These are phyloP conservation scores for Ormosia emarginata DNA, from an alignment of 306 rosid genomes.

Conservation along the genomic window DNA sequence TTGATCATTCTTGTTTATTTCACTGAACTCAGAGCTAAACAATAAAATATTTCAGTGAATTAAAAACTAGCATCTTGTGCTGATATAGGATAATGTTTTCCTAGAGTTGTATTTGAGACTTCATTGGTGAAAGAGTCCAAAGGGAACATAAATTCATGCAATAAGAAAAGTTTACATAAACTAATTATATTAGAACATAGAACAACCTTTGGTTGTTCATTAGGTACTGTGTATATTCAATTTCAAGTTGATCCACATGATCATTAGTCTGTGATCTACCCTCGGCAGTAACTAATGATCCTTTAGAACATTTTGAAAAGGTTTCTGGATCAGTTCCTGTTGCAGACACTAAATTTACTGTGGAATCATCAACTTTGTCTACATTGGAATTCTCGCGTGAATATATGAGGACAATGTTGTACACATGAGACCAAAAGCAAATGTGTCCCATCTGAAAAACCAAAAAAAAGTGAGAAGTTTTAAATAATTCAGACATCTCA, in stretches of 20 bases:
- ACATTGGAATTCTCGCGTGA: constrained; percentile 10
- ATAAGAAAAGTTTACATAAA: background rate
- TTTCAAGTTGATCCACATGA: constrained; percentile 29
- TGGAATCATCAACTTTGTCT: constrained; percentile 17
- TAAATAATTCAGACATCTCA: background rate
- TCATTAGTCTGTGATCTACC: background rate
- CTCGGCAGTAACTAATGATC: background rate
- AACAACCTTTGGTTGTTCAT: constrained; percentile 17
- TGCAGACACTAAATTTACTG: background rate
- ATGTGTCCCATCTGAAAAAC: constrained; percentile 26
- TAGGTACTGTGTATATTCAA: constrained; percentile 10
- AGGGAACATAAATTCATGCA: background rate
- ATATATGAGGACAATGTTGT: constrained; percentile 35
- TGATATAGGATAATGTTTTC: too few relatives aligned
- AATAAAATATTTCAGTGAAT: background rate
- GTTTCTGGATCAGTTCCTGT: constrained; percentile 16
- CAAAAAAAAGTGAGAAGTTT: background rate
- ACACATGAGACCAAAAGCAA: constrained; percentile 37
- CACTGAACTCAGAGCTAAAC: background rate
- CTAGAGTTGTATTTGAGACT: too few relatives aligned
- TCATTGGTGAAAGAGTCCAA: too few relatives aligned
- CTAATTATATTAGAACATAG: background rate
- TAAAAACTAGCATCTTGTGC: background rate
- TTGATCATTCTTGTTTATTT: background rate
- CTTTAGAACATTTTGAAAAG: constrained; percentile 21